Evolutionary conservation across 257 asterid species (phyloP), one percentile per base, ranked within the genome.

Genomic region (Solanum pennellii): DNA sequence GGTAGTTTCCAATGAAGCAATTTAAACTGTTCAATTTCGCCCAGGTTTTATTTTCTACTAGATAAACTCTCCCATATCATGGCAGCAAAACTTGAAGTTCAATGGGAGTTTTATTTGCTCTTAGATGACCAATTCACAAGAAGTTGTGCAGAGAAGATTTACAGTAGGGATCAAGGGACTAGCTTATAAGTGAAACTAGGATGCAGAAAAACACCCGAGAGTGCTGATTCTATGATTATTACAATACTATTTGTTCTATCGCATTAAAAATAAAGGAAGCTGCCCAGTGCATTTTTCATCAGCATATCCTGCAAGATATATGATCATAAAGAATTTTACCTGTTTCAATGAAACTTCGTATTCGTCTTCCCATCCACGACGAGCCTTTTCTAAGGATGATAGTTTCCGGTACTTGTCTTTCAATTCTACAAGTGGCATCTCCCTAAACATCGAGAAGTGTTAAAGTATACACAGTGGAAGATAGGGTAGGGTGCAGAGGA

Each of bases 291-390:
- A 82, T 86, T 89, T 75, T 74, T 29, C 33, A 35, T 39, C 44
- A 56, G 83, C n/a, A 15, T 75, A 79, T 87, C 41, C 72, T 59
- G 74, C 33, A 52, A 73, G 68, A 49, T n/a, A 41, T 56, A 59
- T 60, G 42, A 86, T 86, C 56, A 41, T 72, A 23, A 20, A 75
- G 12, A 49, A 73, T 73, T 66, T 79, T 88, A 97, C 99, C 97
- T 94, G 99, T 92, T 93, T 94, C 47, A 96, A 94, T 29, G 99
- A 95, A 90, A 89, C 92, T 66, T 93, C 96, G 87, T 92, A 97
- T 88, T 95, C 99, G 65, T 90, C 94, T 91, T 93, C 95, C 99
- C 98, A 97, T 86, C 99, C 98, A 88, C 88, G 87, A 69, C 86
- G 96, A 87, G 96, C 99, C 92, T 88, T 93, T 86, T 97, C 96